A percentile compares a stretch with the other conserved stretches of the same genome.
These are phyloP conservation scores for Boletus semigastroideus DNA, from an alignment of 1,284 basidiomycete species.

Conservation along the genomic window DNA sequence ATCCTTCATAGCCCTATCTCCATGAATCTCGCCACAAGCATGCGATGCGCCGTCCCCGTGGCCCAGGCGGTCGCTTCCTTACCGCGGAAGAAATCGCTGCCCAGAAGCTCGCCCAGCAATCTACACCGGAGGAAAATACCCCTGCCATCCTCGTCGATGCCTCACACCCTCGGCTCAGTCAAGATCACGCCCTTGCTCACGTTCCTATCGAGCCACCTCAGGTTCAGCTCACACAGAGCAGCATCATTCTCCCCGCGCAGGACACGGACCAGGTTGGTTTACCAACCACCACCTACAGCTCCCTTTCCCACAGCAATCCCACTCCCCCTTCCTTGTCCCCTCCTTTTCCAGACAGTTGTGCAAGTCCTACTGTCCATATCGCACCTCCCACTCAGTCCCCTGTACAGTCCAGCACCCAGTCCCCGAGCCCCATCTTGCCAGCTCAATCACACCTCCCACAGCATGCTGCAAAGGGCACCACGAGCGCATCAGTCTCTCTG, in stretches of 20 bases:
- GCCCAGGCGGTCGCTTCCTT: constrained; percentile 95
- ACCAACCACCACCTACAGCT: constrained; percentile 11
- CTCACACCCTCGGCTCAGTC: constrained; percentile 4
- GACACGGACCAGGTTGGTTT: constrained; percentile 10
- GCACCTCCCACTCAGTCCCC: constrained; percentile 23
- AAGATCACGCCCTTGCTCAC: constrained; percentile 11
- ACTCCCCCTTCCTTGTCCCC: constrained; percentile 23
- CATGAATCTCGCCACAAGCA: constrained; percentile 98
- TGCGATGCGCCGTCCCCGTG: constrained; percentile 94
- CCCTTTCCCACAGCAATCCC: constrained; percentile 18
- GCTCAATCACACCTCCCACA: constrained; percentile 18
- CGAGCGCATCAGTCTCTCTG: constrained; percentile 43
- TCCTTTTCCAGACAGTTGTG: constrained; percentile 22
- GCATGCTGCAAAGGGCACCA: constrained; percentile 25
- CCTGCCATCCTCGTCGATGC: constrained; percentile 12
- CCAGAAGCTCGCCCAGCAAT: constrained; percentile 50
- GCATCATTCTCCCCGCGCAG: constrained; percentile 20
- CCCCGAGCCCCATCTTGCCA: constrained; percentile 21
- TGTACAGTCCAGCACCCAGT: constrained; percentile 20
- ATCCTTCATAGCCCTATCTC: constrained; percentile 76
- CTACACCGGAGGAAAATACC: constrained; percentile 18
- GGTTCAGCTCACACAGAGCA: constrained; percentile 19
- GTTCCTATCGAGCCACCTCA: constrained; percentile 13
- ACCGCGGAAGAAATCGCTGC: constrained; percentile 92
- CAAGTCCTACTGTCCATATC: constrained; percentile 11